phyloP scores from a whole-genome alignment of 805 yeast species.

The Saccharomyces kudriavzevii region DNA sequence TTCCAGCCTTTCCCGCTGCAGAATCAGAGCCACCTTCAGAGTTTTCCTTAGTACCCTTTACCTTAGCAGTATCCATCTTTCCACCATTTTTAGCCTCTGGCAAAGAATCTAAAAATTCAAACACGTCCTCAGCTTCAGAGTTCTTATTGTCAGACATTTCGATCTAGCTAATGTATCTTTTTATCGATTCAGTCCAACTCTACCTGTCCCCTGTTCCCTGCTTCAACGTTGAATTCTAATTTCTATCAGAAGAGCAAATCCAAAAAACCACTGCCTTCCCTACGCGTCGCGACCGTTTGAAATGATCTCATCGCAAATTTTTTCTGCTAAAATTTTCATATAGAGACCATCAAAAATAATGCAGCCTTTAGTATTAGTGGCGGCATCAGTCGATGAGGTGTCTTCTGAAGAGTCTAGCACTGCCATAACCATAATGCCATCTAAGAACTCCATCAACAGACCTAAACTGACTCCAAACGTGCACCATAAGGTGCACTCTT shows the following conservation, averaged over 20 bases:
- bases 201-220: background rate
- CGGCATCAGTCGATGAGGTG: background rate
- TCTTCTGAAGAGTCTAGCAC: background rate
- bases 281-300: background rate
- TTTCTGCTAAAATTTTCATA: background rate
- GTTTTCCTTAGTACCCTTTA: conserved; percentile 8
- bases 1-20: conserved; percentile 37
- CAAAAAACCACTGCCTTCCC: background rate
- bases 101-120: conserved; percentile 71
- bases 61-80: conserved; percentile 26
- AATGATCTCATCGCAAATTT: conserved; percentile 1
- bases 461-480: conserved; percentile 55
- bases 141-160: conserved; percentile 25
- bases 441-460: conserved; percentile 72
- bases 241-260: background rate
- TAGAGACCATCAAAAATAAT: background rate
- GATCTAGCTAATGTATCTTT: background rate
- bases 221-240: background rate
- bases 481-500: conserved; percentile 41
- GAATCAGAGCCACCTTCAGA: conserved; percentile 1
- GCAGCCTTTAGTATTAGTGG: background rate
- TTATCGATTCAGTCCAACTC: background rate
- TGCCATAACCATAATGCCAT: conserved; percentile 47
- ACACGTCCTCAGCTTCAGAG: conserved; percentile 62
- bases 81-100: conserved; percentile 46